Conservation (phyloP, 768 basidiomycete genomes). For the Mycena amicta region DNA sequence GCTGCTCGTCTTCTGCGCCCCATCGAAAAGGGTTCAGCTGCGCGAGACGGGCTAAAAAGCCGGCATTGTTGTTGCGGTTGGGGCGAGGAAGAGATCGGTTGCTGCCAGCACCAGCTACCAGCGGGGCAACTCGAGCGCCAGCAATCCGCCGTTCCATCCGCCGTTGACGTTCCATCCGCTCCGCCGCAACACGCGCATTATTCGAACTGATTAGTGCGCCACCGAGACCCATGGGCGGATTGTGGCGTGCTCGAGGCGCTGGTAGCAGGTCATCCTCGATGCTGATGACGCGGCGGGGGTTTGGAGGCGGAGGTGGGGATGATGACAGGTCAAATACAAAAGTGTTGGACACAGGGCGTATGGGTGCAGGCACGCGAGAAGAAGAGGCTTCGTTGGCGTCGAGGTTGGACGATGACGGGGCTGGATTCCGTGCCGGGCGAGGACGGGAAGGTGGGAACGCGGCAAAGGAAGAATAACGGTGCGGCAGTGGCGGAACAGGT, state of each 20-base stretch:
- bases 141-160: conserved; percentile 14
- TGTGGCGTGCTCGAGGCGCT: conserved; percentile 28
- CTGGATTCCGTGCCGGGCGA: conserved; percentile 34
- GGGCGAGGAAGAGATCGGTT: not conserved
- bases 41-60: conserved; percentile 9
- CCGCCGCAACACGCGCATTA: conserved; percentile 24
- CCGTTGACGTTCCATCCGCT: conserved; percentile 17
- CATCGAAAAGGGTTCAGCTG: conserved; percentile 13
- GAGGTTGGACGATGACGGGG: conserved; percentile 50
- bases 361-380: conserved; percentile 26
- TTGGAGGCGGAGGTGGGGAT: conserved; percentile 28
- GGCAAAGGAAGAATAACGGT: conserved; percentile 32
- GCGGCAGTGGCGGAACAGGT: conserved; percentile 58
- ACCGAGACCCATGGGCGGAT: conserved; percentile 65
- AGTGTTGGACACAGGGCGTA: conserved; percentile 22
- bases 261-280: not conserved
- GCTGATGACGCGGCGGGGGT: not conserved
- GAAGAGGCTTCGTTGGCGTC: too few species aligned
- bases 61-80: not conserved
- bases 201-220: conserved; percentile 58
- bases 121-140: conserved; percentile 12
- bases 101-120: conserved; percentile 2
- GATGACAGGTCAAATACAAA: conserved; percentile 4
- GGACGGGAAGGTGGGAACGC: conserved; percentile 38
- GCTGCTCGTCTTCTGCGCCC: conserved; percentile 2